Conservation (phyloP, 768 basidiomycete species). For the Rhodocollybia butyracea region DNA sequence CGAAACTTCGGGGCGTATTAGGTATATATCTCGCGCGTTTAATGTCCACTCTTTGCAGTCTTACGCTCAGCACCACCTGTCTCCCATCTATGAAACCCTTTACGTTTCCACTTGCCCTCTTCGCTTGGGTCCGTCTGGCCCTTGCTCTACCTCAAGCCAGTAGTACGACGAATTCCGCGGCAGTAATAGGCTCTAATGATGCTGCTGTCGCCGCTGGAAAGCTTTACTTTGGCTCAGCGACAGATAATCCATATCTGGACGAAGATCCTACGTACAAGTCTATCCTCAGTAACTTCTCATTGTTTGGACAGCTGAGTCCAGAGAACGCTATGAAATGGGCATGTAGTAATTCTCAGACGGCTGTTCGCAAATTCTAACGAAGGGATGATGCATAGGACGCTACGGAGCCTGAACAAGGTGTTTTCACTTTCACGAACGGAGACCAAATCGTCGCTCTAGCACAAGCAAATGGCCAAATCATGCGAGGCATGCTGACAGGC, state of each 20-base stretch:
- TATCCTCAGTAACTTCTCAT: conserved; percentile 23
- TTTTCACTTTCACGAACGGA: conserved; percentile 43
- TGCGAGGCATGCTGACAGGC: conserved; percentile 31
- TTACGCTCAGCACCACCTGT: too few relatives aligned
- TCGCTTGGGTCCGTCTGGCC: too few relatives aligned
- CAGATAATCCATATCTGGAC: conserved; percentile 36
- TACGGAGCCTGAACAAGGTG: conserved; percentile 45
- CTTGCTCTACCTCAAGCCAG: not conserved
- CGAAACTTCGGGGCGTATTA: too few relatives aligned
- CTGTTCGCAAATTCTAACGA: not conserved
- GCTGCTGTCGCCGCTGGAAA: conserved; percentile 32
- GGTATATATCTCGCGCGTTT: too few relatives aligned
- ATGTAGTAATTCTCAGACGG: not conserved
- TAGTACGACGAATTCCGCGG: conserved; percentile 1
- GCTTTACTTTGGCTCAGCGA: conserved; percentile 42
- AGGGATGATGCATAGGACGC: conserved; percentile 39
- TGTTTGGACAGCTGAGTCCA: conserved; percentile 37
- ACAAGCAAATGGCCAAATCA: conserved; percentile 40
- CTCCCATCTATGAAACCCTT: too few relatives aligned
- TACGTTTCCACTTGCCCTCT: too few relatives aligned
- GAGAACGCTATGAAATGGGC: conserved; percentile 40
- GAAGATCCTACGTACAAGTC: conserved; percentile 28
- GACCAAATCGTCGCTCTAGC: conserved; percentile 44
- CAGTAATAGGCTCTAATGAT: conserved; percentile 19
- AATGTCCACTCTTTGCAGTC: too few relatives aligned